Percentiles rank a stretch among this genome's conserved stretches.
These are phyloP conservation scores for Emergomyces pasteurianus DNA, from an alignment of 2,329 filamentous ascomycete genomes.

Conservation along the genomic window DNA sequence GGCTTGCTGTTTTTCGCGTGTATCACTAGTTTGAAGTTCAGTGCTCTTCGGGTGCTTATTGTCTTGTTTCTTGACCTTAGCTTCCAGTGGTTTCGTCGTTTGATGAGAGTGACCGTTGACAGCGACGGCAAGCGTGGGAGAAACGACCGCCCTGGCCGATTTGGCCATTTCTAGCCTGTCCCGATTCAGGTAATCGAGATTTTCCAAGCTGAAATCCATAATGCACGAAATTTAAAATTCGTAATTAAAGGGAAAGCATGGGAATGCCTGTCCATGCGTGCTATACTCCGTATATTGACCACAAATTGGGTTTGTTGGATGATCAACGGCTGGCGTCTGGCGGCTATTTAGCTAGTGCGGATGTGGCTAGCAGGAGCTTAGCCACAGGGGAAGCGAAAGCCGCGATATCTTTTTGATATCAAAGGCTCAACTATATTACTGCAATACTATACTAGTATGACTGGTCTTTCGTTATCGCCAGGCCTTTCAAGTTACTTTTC, in stretches of 20 bases:
- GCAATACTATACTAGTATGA: neutral
- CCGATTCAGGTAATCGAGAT: neutral
- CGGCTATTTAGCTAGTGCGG: neutral
- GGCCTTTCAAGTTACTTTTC: neutral
- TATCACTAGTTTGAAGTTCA: neutral
- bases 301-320: neutral
- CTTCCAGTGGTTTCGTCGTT: neutral
- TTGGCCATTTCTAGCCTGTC: neutral
- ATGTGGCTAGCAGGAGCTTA: neutral
- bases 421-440: neutral
- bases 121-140: neutral
- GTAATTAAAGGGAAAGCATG: neutral
- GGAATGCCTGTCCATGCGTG: neutral
- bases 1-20: neutral
- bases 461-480: neutral
- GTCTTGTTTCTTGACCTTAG: neutral
- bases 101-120: neutral
- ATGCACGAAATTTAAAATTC: neutral
- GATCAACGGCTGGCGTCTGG: neutral
- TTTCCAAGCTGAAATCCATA: neutral
- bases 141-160: neutral
- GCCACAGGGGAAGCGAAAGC: neutral
- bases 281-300: neutral
- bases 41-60: neutral
- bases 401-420: neutral